Evolutionary conservation across 257 asterid species (phyloP), one percentile per base, ranked within the genome.

Genomic region (Agastache rugosa): DNA sequence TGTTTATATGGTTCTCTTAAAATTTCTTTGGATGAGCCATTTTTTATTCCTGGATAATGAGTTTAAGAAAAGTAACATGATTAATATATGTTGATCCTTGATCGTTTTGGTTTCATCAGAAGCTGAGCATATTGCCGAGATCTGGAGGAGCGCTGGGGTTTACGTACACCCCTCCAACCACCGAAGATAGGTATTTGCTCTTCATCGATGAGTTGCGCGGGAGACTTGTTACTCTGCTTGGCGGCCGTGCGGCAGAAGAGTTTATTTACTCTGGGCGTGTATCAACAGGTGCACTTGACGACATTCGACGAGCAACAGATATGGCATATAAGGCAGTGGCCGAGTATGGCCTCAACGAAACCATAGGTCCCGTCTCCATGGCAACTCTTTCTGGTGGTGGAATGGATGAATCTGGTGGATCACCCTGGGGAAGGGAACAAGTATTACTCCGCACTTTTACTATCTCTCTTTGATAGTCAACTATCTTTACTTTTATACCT

Each of bases 181-280:
- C 5, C 19, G 98, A 95, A 86, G 99, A 95, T 82, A 81, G 99
- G 83, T 92, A 95, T 82, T 85, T 95, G 92, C 94, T 92, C 86
- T 92, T 95, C 83, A 79, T 90, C 27, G 99, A 95, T 73, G 98
- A 95, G 88, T 80, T 95, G 87, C 96, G 97, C 8, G 99, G 99
- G 67, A 96, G 96, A 75, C 90, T 95, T 67, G 99, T 92, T 63
- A 91, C 99, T 76, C 98, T 95, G 73, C 96, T 95, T 25, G 99
- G 99, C 0, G 99, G 98, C n/a, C 98, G 99, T 68, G 99, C 99
- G 59, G 99, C 99, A 4, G 99, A 95, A 78, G 97, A 95, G 83
- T 85, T 95, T 64, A 82, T 91, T 62, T 95, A 90, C 79, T 85
- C 91, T 50, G 99, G 99, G 35, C 98, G 99, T 76, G 98, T 95